Evolutionary conservation across 1,284 basidiomycete genomes (phyloP), one percentile per base, ranked within the genome.

Genomic region (Rhodotorula sp.): DNA sequence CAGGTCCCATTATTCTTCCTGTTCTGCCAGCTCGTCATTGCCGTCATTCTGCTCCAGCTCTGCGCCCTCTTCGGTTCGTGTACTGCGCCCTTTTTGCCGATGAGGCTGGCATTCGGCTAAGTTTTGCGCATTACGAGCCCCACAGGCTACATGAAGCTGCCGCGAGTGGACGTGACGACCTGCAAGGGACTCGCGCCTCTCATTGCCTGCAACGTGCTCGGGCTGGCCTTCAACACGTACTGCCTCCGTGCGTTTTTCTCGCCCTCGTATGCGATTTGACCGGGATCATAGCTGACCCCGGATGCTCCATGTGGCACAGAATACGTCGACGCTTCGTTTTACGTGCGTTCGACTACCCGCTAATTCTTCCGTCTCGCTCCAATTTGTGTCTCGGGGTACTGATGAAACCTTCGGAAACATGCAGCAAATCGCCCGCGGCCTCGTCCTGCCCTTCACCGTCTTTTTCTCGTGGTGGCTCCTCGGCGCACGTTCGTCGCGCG

Each of bases 301-400:
- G n/a, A 21, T 5, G 5, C 5, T 14, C 43, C 14, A 10, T 3
- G 8, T 1, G n/a, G 12, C 31, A 14, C 69, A 73, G 90, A 93
- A 87, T 91, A 89, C 78, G 92, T 94, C 77, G 92, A 94, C 71
- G 90, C 92, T 8, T 93, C 92, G 0, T 93, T 93, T 81, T 94
- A 94, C 67, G 75, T 76, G 16, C 14, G 68, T 49, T 43, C 21
- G 45, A n/a, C 43, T 58, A 50, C 6, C 10, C 38, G 38, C 10
- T 2, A 10, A 43, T 43, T 10, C 14, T 43, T 12, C 10, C 38
- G 38, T 31, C 5, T 8, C n/a, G 23, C 26, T 31, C 14, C 3
- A 1, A 6, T 31, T 4, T 5, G 5, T 10, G 6, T 21, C 12
- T 6, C 31, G 3, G 2, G 4, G 1, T 50, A 19, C 62, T 73